Conservation (phyloP, 2,329 filamentous ascomycete species). For the Cladosporium austrohemisphaericum region DNA sequence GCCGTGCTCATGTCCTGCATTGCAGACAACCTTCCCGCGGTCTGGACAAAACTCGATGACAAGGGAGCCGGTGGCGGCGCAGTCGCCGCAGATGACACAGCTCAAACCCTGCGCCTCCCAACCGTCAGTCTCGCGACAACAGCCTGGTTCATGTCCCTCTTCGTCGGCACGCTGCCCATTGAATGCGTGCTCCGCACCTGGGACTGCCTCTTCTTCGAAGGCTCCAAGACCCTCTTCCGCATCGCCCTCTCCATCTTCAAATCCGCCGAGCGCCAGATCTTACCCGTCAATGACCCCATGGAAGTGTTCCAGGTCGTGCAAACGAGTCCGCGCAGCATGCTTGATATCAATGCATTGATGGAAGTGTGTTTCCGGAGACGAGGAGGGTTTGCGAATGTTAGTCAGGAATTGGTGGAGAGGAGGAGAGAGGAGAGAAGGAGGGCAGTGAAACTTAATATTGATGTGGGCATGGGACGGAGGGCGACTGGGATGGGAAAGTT, state of each 20-base stretch:
- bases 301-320: conserved; percentile 96
- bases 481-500: conserved; percentile 6
- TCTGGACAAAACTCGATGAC: conserved; percentile 88
- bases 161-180: conserved; percentile 86
- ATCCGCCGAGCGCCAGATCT: conserved; percentile 75
- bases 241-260: conserved; percentile 91
- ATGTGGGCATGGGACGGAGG: conserved; percentile 5
- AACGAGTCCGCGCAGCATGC: conserved; percentile 71
- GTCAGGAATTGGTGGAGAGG: conserved; percentile 75
- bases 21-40: conserved; percentile 72
- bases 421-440: conserved; percentile 61
- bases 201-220: conserved; percentile 95
- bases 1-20: conserved; percentile 87
- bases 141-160: conserved; percentile 97
- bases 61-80: conserved; percentile 50
- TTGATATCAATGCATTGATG: conserved; percentile 79
- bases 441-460: conserved; percentile 23
- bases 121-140: conserved; percentile 91
- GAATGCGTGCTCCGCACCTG: conserved; percentile 89
- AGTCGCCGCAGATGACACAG: conserved; percentile 39
- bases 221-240: conserved; percentile 87
- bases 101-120: conserved; percentile 58
- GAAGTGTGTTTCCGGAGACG: conserved; percentile 69
- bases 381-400: conserved; percentile 75
- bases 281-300: conserved; percentile 77